Evolutionary conservation across 1,284 basidiomycete species (phyloP).

Genomic region (Ganoderma multipileum): DNA sequence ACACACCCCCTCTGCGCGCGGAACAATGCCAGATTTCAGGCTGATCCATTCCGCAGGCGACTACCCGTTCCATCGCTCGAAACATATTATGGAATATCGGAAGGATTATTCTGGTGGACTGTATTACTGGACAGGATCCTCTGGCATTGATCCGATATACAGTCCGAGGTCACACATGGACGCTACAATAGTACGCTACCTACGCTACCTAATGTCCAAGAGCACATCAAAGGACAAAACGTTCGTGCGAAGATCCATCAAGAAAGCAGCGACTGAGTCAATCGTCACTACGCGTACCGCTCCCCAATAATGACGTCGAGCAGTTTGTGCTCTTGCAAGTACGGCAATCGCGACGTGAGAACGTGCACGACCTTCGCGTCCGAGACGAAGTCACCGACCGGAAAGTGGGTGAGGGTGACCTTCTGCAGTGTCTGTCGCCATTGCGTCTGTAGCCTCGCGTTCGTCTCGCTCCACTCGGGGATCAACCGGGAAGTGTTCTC

Average conservation of each 20-base stretch:
- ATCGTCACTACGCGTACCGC: conserved; percentile 1
- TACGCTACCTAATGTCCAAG: neutral
- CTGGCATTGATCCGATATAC: neutral
- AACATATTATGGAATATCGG: neutral
- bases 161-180: neutral
- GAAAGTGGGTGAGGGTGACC: conserved; percentile 17
- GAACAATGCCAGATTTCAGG: neutral
- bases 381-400: conserved; percentile 11
- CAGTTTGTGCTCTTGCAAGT: neutral
- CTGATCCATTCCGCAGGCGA: neutral
- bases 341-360: conserved; percentile 3
- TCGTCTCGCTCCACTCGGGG: conserved; percentile 1
- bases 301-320: conserved; percentile 12
- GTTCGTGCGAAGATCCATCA: neutral
- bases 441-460: neutral
- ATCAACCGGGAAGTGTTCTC: neutral
- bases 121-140: neutral
- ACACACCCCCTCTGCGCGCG: too few relatives aligned
- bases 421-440: conserved; percentile 11
- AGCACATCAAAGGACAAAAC: neutral
- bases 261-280: neutral
- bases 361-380: neutral
- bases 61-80: neutral
- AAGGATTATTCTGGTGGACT: neutral
- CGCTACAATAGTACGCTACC: neutral